A percentile compares a stretch with the other conserved stretches of the same genome.
Conservation (phyloP, 179 eudicot genomes). For the Actinidia arguta region DNA sequence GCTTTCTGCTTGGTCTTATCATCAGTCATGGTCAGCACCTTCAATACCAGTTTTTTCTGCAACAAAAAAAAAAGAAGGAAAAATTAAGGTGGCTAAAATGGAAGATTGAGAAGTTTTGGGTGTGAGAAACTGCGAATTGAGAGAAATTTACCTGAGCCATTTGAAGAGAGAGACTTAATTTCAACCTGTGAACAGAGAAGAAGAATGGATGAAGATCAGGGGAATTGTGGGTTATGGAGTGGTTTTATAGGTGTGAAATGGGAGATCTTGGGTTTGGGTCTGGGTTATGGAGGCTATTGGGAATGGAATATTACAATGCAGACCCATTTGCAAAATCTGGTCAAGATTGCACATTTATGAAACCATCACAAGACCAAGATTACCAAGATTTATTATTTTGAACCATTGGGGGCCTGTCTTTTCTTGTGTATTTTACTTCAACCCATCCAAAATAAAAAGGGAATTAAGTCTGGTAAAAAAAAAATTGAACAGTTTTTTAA, state of each 20-base stretch:
- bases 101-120: background rate
- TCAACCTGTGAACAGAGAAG: background rate
- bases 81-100: background rate
- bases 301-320: background rate
- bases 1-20: conserved; percentile 94
- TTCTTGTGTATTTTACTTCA: background rate
- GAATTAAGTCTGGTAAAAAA: too few species aligned
- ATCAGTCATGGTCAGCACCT: conserved; percentile 92
- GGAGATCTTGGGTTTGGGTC: background rate
- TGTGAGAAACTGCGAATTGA: background rate
- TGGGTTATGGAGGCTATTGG: background rate
- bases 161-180: background rate
- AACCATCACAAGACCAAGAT: background rate
- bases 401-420: background rate
- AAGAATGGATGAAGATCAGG: background rate
- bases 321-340: background rate
- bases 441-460: background rate
- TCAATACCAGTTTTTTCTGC: conserved; percentile 87
- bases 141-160: conserved; percentile 46
- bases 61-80: background rate
- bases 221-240: background rate
- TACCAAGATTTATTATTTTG: too few species aligned
- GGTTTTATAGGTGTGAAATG: background rate
- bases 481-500: too few species aligned
- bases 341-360: background rate